A percentile compares a stretch with the other conserved stretches of the same genome.
phyloP scores from a whole-genome alignment of 2,329 filamentous ascomycete species.

The Corynespora cassiicola region DNA sequence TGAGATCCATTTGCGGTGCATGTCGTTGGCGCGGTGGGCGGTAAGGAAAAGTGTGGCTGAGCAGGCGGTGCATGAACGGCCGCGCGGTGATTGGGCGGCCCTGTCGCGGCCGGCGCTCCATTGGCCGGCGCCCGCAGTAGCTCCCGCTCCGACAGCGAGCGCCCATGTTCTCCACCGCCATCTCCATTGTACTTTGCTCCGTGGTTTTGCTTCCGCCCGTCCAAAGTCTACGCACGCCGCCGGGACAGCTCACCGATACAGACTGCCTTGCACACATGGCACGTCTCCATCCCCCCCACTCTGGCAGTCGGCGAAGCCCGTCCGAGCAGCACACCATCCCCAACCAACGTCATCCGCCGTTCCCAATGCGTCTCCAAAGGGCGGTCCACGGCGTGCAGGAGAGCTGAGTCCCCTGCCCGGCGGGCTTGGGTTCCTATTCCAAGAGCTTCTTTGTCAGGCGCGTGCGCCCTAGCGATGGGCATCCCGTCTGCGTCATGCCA shows the following conservation, averaged over 20 bases:
- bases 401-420: slow-evolving; percentile 14
- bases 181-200: slow-evolving; percentile 5
- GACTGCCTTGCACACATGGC: slow-evolving; percentile 9
- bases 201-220: slow-evolving; percentile 2
- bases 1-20: slow-evolving; percentile 5
- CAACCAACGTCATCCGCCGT: slow-evolving; percentile 8
- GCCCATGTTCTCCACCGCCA: slow-evolving; percentile 5
- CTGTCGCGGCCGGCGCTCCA: not conserved
- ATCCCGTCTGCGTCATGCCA: slow-evolving; percentile 9
- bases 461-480: no score
- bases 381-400: slow-evolving; percentile 9
- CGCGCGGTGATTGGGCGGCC: not conserved
- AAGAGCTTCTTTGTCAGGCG: no score
- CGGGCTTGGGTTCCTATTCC: no score
- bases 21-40: not conserved
- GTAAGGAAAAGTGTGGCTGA: slow-evolving; percentile 5
- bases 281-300: slow-evolving; percentile 2
- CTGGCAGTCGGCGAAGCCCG: slow-evolving; percentile 17
- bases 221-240: slow-evolving; percentile 6
- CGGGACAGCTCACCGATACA: slow-evolving; percentile 19
- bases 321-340: slow-evolving; percentile 4
- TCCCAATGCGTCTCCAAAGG: slow-evolving; percentile 12
- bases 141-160: no score
- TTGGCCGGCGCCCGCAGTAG: not conserved
- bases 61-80: not conserved